Percentiles rank a stretch among this genome's conserved stretches.
Evolutionary conservation across 208 protist species (phyloP).

Genomic region (Angomonas deanei): DNA sequence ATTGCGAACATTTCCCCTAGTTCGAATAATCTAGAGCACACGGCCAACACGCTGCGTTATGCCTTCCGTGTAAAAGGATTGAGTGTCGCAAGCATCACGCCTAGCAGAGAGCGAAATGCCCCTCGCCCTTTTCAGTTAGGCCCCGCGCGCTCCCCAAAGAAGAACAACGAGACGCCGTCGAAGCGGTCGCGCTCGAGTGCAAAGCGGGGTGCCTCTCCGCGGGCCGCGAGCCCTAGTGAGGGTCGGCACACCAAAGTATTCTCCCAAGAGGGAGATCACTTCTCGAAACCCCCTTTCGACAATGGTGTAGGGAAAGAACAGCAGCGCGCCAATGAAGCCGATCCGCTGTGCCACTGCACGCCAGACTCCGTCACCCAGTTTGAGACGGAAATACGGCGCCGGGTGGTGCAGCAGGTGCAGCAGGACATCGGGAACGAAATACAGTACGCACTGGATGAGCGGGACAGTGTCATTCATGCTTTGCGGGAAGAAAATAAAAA

Average conservation of each 20-base stretch:
- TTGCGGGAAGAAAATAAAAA: constrained; percentile 40
- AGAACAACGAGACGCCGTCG: neutral
- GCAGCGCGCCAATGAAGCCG: neutral
- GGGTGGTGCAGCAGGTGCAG: constrained; percentile 42
- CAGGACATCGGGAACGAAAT: constrained; percentile 28
- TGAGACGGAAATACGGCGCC: constrained; percentile 19
- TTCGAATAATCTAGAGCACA: constrained; percentile 89
- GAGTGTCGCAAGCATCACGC: constrained; percentile 45
- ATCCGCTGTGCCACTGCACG: neutral
- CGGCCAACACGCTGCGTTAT: constrained; percentile 97
- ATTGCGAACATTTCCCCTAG: constrained; percentile 92
- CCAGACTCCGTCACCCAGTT: constrained; percentile 9
- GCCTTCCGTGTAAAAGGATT: constrained; percentile 90
- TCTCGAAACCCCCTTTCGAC: neutral
- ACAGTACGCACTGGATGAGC: constrained; percentile 33
- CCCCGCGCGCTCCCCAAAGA: neutral
- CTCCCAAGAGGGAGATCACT: neutral
- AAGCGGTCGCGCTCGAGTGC: neutral
- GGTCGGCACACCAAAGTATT: neutral
- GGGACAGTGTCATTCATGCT: constrained; percentile 27
- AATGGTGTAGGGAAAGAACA: neutral
- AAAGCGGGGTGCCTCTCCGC: neutral
- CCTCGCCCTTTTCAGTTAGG: constrained; percentile 25
- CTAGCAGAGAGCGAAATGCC: constrained; percentile 63
- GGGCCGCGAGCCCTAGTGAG: neutral